Base-by-base conservation (phyloP, 1,139 yeast species). In the Yamadazyma aaseri region DNA sequence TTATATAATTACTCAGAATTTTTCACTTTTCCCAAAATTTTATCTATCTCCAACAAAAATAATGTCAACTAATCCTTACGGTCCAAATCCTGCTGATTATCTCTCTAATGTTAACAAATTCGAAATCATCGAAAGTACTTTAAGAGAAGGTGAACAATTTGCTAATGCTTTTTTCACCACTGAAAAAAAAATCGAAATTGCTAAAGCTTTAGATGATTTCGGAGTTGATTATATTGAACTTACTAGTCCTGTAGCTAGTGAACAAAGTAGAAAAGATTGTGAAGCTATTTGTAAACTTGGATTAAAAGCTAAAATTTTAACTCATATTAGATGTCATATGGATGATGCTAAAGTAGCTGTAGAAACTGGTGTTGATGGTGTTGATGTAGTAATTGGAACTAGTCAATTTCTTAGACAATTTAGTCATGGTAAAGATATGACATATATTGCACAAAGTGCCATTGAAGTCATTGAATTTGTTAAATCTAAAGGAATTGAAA, bases 61-160 rank as follows among this genome's bases (percentile, higher is more conserved):
- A 17, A 29, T 29, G 32, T 29, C 32, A 20, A 45, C 50, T 30
- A 75, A 75, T 49, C 81, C 81, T 26, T 75, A 75, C 46, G 80
- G 79, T 5, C 79, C 80, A 32, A 73, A 75, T 47, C 80, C 81
- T n/a, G 66, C 76, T 22, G 80, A 75, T 53, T 74, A 55, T 46
- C 59, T 75, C 36, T 73, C 80, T 28, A 75, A 75, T 42, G 81
- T 75, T 21, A 60, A 66, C 38, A 64, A 63, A 47, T 75, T 75
- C 51, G 69, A 75, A 54, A 52, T 75, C 34, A 75, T 75, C 42
- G 81, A 75, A 50, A 68, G 76, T 31, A 75, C 81, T 4, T 60
- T 75, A 34, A 65, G 81, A 62, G 81, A 75, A 55, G 81, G 81
- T 45, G 81, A 75, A 51, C 81, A 75, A 55, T 75, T 75, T 47